Base-by-base conservation (phyloP, 2,329 filamentous ascomycete genomes). In the Neocatenulostroma microsporum region DNA sequence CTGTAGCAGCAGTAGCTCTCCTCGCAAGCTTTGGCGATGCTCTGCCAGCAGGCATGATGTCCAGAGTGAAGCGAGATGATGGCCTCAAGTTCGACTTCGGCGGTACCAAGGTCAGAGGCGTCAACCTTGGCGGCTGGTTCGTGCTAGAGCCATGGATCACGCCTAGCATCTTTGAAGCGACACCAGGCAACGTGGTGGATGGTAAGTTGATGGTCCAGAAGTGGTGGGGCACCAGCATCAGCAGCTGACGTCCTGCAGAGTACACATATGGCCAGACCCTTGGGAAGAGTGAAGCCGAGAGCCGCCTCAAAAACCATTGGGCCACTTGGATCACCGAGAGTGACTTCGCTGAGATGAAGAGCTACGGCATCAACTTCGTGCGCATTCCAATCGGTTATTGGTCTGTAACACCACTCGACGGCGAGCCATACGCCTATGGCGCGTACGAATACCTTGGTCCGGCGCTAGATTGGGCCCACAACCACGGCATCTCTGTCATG, bases 121-220 rank as follows among this genome's bases (percentile, higher is more conserved):
- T 81, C 20, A 82, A 81, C 52, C 63, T 80, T 4, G 55, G 78
- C 36, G 78, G 78, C 21, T 79, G 76, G 74, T 70, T 79, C 30
- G 72, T 80, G 5, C 62, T 78, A 4, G 76, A 80, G 58, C 75
- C 75, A 12, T 78, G 74, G 74, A 78, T 79, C 36, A 78, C 74
- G 2, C 75, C 76, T 2, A 75, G 71, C 12, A 62, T 80, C 39
- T 80, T 78, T 48, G 67, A 75, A 30, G 55, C 56, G 13, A 60
- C 54, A 27, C 66, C 60, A 10, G 50, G 56, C 30, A 63, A 54
- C 26, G 73, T 73, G 2, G 66, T 74, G 4, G 77, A 80, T 47
- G 76, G 54, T 55, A 40, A 37, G 49, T 29, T 4, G 5, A 12
- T n/a, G 20, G 13, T 10, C 21, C 12, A 17, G 1, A 3, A 3